Evolutionary conservation across 768 basidiomycete species (phyloP).

Genomic region (Collybia sp.): DNA sequence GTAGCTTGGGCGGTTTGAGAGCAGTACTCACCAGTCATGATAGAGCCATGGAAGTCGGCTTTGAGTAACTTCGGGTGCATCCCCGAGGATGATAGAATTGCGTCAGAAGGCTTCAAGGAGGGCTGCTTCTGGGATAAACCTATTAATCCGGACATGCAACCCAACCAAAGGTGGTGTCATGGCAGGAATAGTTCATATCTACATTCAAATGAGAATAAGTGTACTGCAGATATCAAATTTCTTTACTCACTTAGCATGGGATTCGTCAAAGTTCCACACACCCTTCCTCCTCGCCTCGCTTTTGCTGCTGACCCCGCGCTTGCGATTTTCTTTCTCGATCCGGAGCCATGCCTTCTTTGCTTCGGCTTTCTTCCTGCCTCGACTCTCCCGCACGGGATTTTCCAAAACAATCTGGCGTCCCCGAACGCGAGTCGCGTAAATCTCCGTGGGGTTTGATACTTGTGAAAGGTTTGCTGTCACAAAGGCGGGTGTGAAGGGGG

Average conservation of each 20-base stretch:
- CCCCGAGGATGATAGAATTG: slow-evolving; percentile 46
- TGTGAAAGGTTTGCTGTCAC: slow-evolving; percentile 51
- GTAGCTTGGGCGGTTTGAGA: background rate
- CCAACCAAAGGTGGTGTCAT: slow-evolving; percentile 79
- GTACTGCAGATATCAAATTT: background rate
- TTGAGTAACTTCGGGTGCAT: slow-evolving; percentile 87
- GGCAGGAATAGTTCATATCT: slow-evolving; percentile 75
- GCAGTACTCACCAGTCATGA: slow-evolving; percentile 57
- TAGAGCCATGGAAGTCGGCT: slow-evolving; percentile 83
- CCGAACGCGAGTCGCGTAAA: slow-evolving; percentile 64
- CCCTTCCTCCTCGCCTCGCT: slow-evolving; percentile 52
- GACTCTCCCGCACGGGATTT: slow-evolving; percentile 60
- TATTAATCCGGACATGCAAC: slow-evolving; percentile 85
- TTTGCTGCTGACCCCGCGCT: slow-evolving; percentile 42
- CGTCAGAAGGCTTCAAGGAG: slow-evolving; percentile 16
- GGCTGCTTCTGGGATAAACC: slow-evolving; percentile 37
- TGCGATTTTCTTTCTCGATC: slow-evolving; percentile 40
- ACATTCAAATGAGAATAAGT: slow-evolving; percentile 1
- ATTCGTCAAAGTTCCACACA: slow-evolving; percentile 59
- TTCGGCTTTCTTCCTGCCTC: slow-evolving; percentile 42
- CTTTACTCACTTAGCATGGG: slow-evolving; percentile 48
- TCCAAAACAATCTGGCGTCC: slow-evolving; percentile 64
- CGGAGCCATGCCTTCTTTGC: slow-evolving; percentile 42
- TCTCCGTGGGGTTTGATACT: slow-evolving; percentile 48
- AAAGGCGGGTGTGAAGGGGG: slow-evolving; percentile 61